Conservation (phyloP, 768 basidiomycete species). For the Tricholoma terreum region DNA sequence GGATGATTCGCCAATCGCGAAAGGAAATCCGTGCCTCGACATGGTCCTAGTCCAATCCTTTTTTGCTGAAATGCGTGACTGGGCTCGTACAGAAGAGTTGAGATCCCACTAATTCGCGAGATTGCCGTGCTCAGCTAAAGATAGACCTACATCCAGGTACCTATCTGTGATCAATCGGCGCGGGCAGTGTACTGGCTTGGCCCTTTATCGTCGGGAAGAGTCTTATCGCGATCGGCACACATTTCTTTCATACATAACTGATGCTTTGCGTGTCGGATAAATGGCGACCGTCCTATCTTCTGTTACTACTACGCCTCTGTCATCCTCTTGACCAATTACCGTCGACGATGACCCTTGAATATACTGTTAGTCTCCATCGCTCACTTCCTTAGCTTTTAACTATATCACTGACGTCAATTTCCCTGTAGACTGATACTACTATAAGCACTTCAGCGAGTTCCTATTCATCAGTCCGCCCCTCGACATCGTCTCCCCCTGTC, state of each 20-base stretch:
- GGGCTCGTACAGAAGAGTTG: too few species aligned
- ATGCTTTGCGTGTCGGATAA: background rate
- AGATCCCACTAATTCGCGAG: too few species aligned
- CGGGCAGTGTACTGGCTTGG: background rate
- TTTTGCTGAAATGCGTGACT: too few species aligned
- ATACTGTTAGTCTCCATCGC: background rate
- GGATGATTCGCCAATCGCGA: too few species aligned
- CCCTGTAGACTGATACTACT: background rate
- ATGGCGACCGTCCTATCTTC: background rate
- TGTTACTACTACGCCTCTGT: too few species aligned
- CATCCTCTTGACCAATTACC: background rate
- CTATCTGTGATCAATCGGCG: background rate
- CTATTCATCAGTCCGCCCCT: background rate
- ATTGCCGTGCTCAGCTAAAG: too few species aligned
- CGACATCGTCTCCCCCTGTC: background rate
- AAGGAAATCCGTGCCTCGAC: too few species aligned
- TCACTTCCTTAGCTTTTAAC: background rate
- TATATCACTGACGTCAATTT: background rate
- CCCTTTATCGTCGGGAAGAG: background rate
- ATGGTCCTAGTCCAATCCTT: too few species aligned
- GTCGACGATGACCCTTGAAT: background rate
- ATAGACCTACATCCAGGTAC: background rate
- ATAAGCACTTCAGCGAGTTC: background rate
- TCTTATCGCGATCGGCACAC: background rate
- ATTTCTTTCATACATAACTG: background rate